phyloP scores from a whole-genome alignment of 345 rosid species.

The Arabidopsis arenosa region DNA sequence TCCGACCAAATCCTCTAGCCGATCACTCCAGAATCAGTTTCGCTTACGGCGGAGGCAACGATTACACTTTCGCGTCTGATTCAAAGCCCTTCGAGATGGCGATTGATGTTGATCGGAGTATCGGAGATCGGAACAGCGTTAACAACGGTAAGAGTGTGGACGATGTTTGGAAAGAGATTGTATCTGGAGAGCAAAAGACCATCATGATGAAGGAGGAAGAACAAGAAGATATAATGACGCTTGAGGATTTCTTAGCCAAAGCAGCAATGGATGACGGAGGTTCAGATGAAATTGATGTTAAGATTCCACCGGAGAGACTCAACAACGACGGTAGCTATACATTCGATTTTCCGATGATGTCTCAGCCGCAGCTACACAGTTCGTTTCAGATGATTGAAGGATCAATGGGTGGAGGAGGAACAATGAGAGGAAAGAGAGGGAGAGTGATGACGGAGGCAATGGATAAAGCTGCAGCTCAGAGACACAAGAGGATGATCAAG shows the following conservation, averaged over 20 bases:
- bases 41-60: conserved; percentile 11
- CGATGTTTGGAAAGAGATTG: conserved; percentile 91
- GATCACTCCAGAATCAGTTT: conserved; percentile 37
- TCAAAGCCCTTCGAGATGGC: conserved; percentile 3
- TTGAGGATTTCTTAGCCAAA: conserved; percentile 87
- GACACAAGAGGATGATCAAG: conserved; percentile 98
- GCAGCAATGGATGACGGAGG: conserved; percentile 57
- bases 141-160: conserved; percentile 56
- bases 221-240: conserved; percentile 61
- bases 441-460: conserved; percentile 70
- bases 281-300: conserved; percentile 44
- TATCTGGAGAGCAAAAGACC: conserved; percentile 63
- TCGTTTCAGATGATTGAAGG: conserved; percentile 54
- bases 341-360: conserved; percentile 49
- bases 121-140: conserved; percentile 32
- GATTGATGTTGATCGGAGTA: conserved; percentile 37
- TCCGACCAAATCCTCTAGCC: conserved; percentile 30
- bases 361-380: conserved; percentile 32
- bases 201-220: conserved; percentile 68
- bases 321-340: conserved; percentile 57
- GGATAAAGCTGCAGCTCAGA: conserved; percentile 88
- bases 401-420: conserved; percentile 8
- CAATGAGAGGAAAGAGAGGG: conserved; percentile 63
- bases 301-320: conserved; percentile 52
- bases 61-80: conserved; percentile 24